phyloP scores from a whole-genome alignment of 1,139 yeast genomes.

The Blastobotrys persicus region DNA sequence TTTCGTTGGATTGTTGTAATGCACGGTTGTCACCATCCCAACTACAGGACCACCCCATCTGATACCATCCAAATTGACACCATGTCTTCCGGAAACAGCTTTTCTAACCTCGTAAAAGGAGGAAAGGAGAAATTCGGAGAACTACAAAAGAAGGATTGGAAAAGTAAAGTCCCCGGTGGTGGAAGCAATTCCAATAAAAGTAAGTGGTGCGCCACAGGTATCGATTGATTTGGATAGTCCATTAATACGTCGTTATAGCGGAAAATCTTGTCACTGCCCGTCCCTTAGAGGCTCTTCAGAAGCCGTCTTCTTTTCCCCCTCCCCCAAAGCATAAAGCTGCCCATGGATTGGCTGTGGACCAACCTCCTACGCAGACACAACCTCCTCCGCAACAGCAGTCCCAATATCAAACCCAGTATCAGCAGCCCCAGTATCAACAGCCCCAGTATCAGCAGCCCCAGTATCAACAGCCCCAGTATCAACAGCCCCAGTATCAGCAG shows the following conservation, averaged over 20 bases:
- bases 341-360: conserved; percentile 35
- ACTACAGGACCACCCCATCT: too few relatives aligned
- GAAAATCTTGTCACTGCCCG: conserved; percentile 30
- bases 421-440: conserved; percentile 16
- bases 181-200: conserved; percentile 2
- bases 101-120: conserved; percentile 4
- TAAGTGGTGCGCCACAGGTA: background rate
- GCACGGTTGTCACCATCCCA: too few relatives aligned
- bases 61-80: background rate
- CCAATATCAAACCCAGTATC: conserved; percentile 16
- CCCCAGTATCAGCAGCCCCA: conserved; percentile 17
- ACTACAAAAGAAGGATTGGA: conserved; percentile 8
- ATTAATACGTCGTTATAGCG: conserved; percentile 11
- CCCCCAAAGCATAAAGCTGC: conserved; percentile 48
- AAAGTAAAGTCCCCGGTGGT: conserved; percentile 1
- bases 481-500: conserved; percentile 22
- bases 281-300: conserved; percentile 38
- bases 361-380: conserved; percentile 18
- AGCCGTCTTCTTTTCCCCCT: conserved; percentile 49
- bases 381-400: conserved; percentile 23
- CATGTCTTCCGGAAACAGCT: background rate
- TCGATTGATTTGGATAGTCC: background rate
- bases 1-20: too few relatives aligned
- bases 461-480: conserved; percentile 29
- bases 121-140: conserved; percentile 7